Base-by-base conservation (phyloP, 345 rosid species). In the Sapria himalayana region DNA sequence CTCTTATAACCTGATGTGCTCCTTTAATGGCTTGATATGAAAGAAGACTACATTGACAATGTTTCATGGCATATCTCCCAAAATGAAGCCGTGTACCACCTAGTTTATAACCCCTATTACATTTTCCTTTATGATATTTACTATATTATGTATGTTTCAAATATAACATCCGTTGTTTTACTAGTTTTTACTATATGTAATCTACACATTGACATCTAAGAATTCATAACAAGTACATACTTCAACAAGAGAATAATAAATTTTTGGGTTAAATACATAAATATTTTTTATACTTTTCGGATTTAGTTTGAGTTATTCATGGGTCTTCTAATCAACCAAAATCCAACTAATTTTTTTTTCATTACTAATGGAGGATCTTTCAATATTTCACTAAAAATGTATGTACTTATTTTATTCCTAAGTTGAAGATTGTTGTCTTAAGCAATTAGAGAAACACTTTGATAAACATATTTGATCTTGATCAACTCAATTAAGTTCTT, bases 11-110 rank as follows among this genome's bases (percentile, higher is more conserved):
- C 14, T 13, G 29, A 40, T 18, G 29, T 8, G 45, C 45, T 21
- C 29, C 16, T 40, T 40, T 31, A 40, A 40, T 40, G 27, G 45
- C 29, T 40, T 22, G 35, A 25, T 43, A 43, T 25, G 1, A 25
- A 43, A 43, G 34, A 25, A 33, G 47, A 43, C 45, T 18, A 40
- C 16, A 15, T 2, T 22, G 4, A 40, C 45, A 40, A 45, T 38
- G 29, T 45, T 45, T 29, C 29, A 7, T 45, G 17, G 11, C 38
- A 41, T 41, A 41, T 41, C 33, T 41, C 27, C 46, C 46, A 41
- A 41, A 41, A 41, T 13, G 33, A 41, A 41, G 46, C 27, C 27
- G 33, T 41, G 46, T 41, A 41, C 46, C 32, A 21, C 27, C 46
- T 22, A 19, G 29, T 41, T 41, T 41, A 19, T 33, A 24, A 41